Evolutionary conservation across 441 rosid species (phyloP).

Genomic region (Gossypium gossypioides): DNA sequence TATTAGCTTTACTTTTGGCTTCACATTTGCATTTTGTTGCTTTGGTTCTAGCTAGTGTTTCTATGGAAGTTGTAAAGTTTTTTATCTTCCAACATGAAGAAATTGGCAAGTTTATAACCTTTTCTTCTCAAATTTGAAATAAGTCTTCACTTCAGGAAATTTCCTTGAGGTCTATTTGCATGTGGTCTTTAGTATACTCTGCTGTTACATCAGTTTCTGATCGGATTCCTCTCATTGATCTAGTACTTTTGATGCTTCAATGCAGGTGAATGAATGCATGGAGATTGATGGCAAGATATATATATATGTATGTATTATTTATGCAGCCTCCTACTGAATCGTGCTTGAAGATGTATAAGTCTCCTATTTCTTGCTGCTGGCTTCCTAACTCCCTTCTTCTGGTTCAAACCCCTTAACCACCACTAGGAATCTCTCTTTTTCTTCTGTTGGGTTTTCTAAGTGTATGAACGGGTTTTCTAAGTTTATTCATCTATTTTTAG

Average conservation of each 20-base stretch:
- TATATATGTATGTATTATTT: neutral
- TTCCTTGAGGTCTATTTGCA: constrained; percentile 30
- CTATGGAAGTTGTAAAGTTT: constrained; percentile 24
- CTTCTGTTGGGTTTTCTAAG: neutral
- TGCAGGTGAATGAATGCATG: neutral
- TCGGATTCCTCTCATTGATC: constrained; percentile 54
- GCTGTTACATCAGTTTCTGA: constrained; percentile 37
- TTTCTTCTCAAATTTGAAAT: constrained; percentile 22
- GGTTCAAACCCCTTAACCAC: neutral
- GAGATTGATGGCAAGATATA: neutral
- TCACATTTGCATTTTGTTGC: neutral
- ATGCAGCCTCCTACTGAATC: neutral
- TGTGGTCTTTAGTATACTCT: constrained; percentile 46
- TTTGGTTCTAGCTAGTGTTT: constrained; percentile 28
- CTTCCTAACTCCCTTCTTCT: neutral
- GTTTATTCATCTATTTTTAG: constrained; percentile 22
- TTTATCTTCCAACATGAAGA: constrained; percentile 21
- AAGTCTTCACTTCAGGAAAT: constrained; percentile 15
- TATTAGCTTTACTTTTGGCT: neutral
- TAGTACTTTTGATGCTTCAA: constrained; percentile 37
- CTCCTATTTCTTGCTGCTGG: neutral
- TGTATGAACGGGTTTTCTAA: neutral
- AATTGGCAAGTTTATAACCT: constrained; percentile 4
- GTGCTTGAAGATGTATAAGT: neutral
- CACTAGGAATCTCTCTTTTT: neutral